A percentile compares a stretch with the other conserved stretches of the same genome.
Conservation (phyloP, 2,329 filamentous ascomycete genomes). For the Epichloe gansuensis region DNA sequence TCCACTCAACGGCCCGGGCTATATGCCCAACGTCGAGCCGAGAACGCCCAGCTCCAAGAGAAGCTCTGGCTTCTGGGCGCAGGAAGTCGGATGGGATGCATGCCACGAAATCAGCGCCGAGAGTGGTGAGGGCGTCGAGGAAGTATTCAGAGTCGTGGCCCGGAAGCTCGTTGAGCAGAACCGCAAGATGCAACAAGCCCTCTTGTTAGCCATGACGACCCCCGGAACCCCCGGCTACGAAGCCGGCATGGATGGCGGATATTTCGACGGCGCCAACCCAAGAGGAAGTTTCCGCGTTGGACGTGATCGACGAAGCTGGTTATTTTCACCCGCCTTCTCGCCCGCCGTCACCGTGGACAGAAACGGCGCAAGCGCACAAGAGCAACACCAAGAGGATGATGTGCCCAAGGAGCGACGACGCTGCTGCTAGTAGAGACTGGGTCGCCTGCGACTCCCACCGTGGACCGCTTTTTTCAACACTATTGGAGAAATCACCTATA, state of each 20-base stretch:
- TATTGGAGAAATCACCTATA: too few relatives aligned
- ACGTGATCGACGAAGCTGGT: constrained; percentile 44
- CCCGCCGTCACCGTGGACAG: constrained; percentile 37
- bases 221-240: constrained; percentile 38
- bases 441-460: too few relatives aligned
- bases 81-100: constrained; percentile 90
- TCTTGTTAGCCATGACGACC: constrained; percentile 40
- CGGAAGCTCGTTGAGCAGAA: constrained; percentile 52
- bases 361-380: constrained; percentile 19
- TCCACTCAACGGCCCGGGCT: constrained; percentile 18
- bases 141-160: constrained; percentile 69
- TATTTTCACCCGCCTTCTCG: constrained; percentile 42
- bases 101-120: constrained; percentile 95
- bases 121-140: constrained; percentile 88
- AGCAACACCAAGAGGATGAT: constrained; percentile 10
- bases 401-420: constrained; percentile 14
- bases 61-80: constrained; percentile 73
- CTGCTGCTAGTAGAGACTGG: constrained; percentile 16
- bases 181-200: constrained; percentile 47
- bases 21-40: constrained; percentile 29
- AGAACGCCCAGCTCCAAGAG: constrained; percentile 50
- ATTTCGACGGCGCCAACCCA: constrained; percentile 37
- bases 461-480: too few relatives aligned
- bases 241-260: constrained; percentile 30
- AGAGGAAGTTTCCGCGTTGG: constrained; percentile 43